Evolutionary conservation across 495 filamentous ascomycete species (phyloP), one percentile per base, ranked within the genome.

Genomic region (Daldinia bambusicola): DNA sequence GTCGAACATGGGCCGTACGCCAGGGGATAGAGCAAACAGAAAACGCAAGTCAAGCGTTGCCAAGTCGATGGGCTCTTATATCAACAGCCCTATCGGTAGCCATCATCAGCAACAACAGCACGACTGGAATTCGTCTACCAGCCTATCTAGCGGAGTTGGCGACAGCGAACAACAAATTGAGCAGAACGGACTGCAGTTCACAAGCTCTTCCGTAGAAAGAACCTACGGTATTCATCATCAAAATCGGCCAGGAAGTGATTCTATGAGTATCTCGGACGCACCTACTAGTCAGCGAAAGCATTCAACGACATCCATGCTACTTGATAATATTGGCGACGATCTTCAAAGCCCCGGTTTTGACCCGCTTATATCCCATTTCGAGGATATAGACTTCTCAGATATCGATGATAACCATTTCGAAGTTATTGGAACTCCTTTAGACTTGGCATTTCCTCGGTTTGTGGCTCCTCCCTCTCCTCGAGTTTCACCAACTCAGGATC

Each of bases 331-430:
- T 16, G 14, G 41, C 1, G 41, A 45, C 3, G 41, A 45, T 6
- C 41, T 45, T 3, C 41, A 45, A 8, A 20, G 41, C 2, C 41
- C 41, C 41, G n/a, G 16, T 2, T 45, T 45, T 45, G 41, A 45
- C 7, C 41, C 41, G 14, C 41, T 45, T 16, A 45, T 45, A 16
- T 20, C 41, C 2, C 16, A 45, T 45, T 45, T 45, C 41, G 41
- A 45, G 16, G 41, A 45, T 45, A 45, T 45, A 45, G 41, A 45
- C 16, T 45, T 45, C 16, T 45, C 41, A 45, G 41, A 45, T 45
- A 45, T 45, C 41, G 41, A 45, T 18, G 41, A 45, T 45, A 45
- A 45, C 16, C 16, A 45, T 45, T 45, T 45, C 18, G 41, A 45
- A 45, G 41, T 45, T 45, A 45, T 45, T 16, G 16, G 41, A 20